Percentiles rank a stretch among this genome's conserved stretches.
phyloP scores from a whole-genome alignment of 108 stramenopile genomes.

The Cyclotella choctawhatcheeana region DNA sequence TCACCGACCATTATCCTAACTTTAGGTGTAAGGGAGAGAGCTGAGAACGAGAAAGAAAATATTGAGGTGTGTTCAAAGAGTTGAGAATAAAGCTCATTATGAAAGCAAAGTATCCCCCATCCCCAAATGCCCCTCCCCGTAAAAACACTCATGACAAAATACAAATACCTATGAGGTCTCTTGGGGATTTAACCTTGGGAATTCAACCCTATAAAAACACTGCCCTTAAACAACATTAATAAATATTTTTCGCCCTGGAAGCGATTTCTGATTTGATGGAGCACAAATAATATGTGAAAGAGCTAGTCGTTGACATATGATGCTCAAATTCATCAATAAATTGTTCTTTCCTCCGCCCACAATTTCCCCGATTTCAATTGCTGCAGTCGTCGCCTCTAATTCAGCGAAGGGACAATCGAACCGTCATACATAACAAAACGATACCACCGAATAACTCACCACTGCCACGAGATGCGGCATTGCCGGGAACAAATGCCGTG shows the following conservation, averaged over 20 bases:
- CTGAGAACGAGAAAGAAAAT: neutral
- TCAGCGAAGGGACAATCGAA: neutral
- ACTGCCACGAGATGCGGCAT: slow-evolving; percentile 11
- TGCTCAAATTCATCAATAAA: too few relatives aligned
- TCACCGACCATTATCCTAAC: slow-evolving; percentile 77
- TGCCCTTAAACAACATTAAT: too few relatives aligned
- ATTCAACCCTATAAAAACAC: too few relatives aligned
- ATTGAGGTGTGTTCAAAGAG: neutral
- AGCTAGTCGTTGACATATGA: too few relatives aligned
- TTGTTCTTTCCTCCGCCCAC: neutral
- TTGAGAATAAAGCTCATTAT: neutral
- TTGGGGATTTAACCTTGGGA: too few relatives aligned
- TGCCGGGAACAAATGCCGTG: slow-evolving; percentile 38
- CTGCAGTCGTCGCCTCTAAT: neutral
- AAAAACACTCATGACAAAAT: too few relatives aligned
- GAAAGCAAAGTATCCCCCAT: neutral
- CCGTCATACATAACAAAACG: neutral
- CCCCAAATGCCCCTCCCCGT: too few relatives aligned
- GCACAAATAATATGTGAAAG: too few relatives aligned
- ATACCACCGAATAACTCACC: too few relatives aligned
- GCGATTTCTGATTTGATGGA: too few relatives aligned
- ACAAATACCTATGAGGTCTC: too few relatives aligned
- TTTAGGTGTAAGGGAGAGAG: slow-evolving; percentile 50
- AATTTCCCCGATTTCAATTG: neutral
- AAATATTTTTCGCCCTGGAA: too few relatives aligned